Conservation (phyloP, 345 rosid species). For the Eucalyptus erythrocorys region DNA sequence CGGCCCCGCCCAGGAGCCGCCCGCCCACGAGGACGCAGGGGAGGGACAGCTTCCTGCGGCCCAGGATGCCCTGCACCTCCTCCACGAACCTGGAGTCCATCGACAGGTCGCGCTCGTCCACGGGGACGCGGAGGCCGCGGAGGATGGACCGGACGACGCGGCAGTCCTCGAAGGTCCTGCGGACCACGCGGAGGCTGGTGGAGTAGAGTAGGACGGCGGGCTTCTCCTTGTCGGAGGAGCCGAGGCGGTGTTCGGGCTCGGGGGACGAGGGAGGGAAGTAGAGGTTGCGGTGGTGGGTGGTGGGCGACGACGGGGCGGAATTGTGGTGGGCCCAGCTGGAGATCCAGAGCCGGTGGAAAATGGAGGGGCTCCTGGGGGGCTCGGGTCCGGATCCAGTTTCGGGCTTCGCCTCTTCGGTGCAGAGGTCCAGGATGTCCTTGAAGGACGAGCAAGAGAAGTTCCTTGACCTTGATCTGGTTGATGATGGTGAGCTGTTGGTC, state of each 20-base stretch:
- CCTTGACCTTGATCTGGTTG: conserved; percentile 1
- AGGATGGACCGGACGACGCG: conserved; percentile 47
- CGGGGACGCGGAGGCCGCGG: conserved; percentile 26
- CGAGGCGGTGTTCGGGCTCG: not conserved
- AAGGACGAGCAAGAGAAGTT: conserved; percentile 37
- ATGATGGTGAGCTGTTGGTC: conserved; percentile 3
- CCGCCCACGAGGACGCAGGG: conserved; percentile 21
- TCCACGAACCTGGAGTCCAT: conserved; percentile 41
- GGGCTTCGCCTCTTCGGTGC: conserved; percentile 1
- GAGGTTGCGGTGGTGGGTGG: conserved; percentile 2
- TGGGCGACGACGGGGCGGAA: not conserved
- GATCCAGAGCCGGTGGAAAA: conserved; percentile 50
- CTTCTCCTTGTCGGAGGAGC: not conserved
- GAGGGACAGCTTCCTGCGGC: not conserved
- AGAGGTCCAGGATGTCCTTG: conserved; percentile 31
- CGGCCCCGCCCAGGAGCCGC: conserved; percentile 15
- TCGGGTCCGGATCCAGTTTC: conserved; percentile 1
- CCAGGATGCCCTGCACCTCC: conserved; percentile 36
- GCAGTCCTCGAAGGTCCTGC: conserved; percentile 74
- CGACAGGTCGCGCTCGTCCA: conserved; percentile 78
- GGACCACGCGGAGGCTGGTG: conserved; percentile 67
- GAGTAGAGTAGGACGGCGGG: conserved; percentile 44
- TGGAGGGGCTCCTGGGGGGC: conserved; percentile 11
- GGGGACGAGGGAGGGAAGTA: not conserved
- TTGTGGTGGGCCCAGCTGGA: conserved; percentile 19